A percentile compares a stretch with the other conserved stretches of the same genome.
Evolutionary conservation across 495 filamentous ascomycete species (phyloP).

Genomic region (Penicillium chermesinum): DNA sequence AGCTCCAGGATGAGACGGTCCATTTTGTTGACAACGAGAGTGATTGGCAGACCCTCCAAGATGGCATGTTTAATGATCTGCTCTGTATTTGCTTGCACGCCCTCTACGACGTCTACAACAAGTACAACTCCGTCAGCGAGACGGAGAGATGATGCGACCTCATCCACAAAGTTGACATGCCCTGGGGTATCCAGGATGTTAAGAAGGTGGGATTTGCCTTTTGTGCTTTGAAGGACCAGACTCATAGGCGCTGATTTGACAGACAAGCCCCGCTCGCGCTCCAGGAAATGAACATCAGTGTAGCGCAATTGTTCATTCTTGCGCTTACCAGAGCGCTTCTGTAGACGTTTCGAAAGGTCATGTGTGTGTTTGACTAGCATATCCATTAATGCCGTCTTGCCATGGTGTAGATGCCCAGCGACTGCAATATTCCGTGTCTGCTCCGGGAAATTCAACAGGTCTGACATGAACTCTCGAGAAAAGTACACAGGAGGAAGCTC

Average conservation of each 20-base stretch:
- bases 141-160: slow-evolving; percentile 82
- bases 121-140: slow-evolving; percentile 88
- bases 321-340: slow-evolving; percentile 74
- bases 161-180: slow-evolving; percentile 97
- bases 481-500: slow-evolving; percentile 85
- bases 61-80: slow-evolving; percentile 95
- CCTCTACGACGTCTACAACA: slow-evolving; percentile 96
- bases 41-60: slow-evolving; percentile 82
- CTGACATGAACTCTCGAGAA: slow-evolving; percentile 87
- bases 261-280: slow-evolving; percentile 85
- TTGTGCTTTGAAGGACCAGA: slow-evolving; percentile 77
- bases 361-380: slow-evolving; percentile 96
- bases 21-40: slow-evolving; percentile 93
- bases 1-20: slow-evolving; percentile 92
- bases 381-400: slow-evolving; percentile 97
- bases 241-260: slow-evolving; percentile 95
- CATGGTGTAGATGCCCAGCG: slow-evolving; percentile 91
- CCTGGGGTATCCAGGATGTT: slow-evolving; percentile 96
- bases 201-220: slow-evolving; percentile 91
- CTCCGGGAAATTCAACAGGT: slow-evolving; percentile 92
- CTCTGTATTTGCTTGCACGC: slow-evolving; percentile 93
- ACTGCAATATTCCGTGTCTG: slow-evolving; percentile 90
- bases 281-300: slow-evolving; percentile 84
- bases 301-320: slow-evolving; percentile 89
- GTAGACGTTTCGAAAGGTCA: slow-evolving; percentile 68